These are phyloP conservation scores for Sanguinoderma infundibulare DNA, from an alignment of 1,284 basidiomycete species.

Conservation along the genomic window DNA sequence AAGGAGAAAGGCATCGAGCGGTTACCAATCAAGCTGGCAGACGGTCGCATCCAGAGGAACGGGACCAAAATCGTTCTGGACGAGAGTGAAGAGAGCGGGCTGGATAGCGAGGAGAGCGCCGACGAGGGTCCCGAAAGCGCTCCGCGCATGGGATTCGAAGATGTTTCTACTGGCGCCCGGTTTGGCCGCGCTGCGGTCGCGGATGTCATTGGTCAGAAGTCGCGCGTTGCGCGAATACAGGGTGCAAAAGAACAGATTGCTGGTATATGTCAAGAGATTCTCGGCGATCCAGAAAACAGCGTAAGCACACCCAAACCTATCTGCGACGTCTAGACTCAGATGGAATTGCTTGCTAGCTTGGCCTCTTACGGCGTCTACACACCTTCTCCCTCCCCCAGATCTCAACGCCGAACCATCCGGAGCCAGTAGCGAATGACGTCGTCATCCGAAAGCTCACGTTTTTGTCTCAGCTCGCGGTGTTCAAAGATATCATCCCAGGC, in stretches of 20 bases:
- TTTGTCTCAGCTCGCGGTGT: constrained; percentile 91
- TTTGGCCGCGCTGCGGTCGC: constrained; percentile 84
- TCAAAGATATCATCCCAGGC: constrained; percentile 94
- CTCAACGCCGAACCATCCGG: constrained; percentile 64
- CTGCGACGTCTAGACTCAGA: constrained; percentile 17
- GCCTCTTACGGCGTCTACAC: constrained; percentile 83
- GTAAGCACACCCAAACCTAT: constrained; percentile 47
- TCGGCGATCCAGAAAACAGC: constrained; percentile 85
- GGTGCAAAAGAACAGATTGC: constrained; percentile 92
- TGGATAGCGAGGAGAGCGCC: constrained; percentile 44
- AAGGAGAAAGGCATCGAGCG: constrained; percentile 61
- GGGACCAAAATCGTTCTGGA: constrained; percentile 38
- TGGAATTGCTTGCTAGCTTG: constrained; percentile 56
- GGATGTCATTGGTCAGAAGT: constrained; percentile 73
- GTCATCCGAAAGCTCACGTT: constrained; percentile 89
- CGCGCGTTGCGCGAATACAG: constrained; percentile 72
- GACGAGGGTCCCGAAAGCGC: constrained; percentile 35
- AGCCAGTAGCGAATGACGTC: constrained; percentile 78
- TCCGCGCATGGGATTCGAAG: constrained; percentile 49
- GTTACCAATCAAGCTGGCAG: constrained; percentile 85
- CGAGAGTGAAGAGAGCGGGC: constrained; percentile 43
- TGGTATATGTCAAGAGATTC: constrained; percentile 85
- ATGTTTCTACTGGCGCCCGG: constrained; percentile 76
- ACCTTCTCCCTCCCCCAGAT: constrained; percentile 82
- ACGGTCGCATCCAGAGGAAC: constrained; percentile 73